These are phyloP conservation scores for Aegilops sharonensis DNA, from an alignment of 176 grass and related monocot species.

Conservation along the genomic window DNA sequence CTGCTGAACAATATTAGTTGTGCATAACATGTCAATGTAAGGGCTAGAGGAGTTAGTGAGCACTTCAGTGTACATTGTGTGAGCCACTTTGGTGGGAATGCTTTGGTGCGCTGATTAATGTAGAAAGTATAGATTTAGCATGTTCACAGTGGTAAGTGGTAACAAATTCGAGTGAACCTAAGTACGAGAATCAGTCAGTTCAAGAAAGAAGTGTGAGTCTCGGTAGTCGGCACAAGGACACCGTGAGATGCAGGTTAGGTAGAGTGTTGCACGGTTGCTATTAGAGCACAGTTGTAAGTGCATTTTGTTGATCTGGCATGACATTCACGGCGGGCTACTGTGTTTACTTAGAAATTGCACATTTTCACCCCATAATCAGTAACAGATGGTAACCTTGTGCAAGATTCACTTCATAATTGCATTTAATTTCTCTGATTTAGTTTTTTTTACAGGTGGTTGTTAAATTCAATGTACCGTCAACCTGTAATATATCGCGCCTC, in stretches of 20 bases:
- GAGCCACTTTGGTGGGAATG: neutral
- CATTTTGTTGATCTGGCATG: neutral
- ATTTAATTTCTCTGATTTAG: constrained; percentile 13
- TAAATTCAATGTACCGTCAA: constrained; percentile 68
- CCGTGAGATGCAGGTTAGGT: neutral
- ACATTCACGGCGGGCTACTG: neutral
- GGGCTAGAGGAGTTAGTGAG: neutral
- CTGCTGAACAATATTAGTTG: neutral
- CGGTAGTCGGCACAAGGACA: neutral
- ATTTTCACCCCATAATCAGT: neutral
- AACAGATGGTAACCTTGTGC: neutral
- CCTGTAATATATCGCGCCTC: constrained; percentile 53
- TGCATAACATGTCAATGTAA: neutral
- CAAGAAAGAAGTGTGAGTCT: neutral
- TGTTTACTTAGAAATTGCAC: neutral
- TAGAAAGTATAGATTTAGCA: neutral
- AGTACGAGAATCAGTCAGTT: neutral
- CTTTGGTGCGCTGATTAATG: neutral
- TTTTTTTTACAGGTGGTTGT: constrained; percentile 49
- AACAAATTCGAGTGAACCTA: neutral
- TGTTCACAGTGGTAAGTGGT: neutral
- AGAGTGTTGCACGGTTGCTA: neutral
- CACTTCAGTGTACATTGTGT: neutral
- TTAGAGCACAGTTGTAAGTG: neutral
- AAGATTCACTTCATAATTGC: neutral